Conservation (phyloP, 345 rosid species). For the Eucalyptus marginata region DNA sequence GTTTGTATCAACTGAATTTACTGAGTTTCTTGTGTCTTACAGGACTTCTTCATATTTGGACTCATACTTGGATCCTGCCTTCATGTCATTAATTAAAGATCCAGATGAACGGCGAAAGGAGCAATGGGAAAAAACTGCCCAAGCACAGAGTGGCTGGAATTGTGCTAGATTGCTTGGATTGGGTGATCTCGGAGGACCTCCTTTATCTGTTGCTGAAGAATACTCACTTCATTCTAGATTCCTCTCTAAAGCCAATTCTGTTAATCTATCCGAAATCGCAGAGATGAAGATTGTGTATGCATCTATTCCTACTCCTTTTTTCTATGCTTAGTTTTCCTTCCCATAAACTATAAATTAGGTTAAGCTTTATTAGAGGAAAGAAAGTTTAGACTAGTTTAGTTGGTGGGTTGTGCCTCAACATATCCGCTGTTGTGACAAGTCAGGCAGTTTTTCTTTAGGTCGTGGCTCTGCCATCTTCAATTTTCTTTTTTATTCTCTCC, state of each 20-base stretch:
- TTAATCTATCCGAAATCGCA: slow-evolving; percentile 91
- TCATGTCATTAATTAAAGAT: slow-evolving; percentile 96
- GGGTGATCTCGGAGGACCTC: slow-evolving; percentile 88
- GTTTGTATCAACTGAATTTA: background rate
- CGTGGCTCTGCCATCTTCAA: background rate
- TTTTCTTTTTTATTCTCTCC: background rate
- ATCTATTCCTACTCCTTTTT: background rate
- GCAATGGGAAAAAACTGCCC: slow-evolving; percentile 97
- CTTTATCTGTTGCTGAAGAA: slow-evolving; percentile 91
- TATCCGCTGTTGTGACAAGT: background rate
- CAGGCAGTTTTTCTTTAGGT: background rate
- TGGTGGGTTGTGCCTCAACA: background rate
- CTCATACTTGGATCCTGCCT: slow-evolving; percentile 95
- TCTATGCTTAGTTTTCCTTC: background rate
- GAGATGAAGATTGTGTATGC: slow-evolving; percentile 98
- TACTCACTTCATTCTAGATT: slow-evolving; percentile 95
- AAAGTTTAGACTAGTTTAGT: background rate
- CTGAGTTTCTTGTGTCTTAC: slow-evolving; percentile 8
- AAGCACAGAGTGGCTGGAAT: slow-evolving; percentile 73
- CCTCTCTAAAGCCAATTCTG: slow-evolving; percentile 87
- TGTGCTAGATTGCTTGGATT: slow-evolving; percentile 94
- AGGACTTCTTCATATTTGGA: slow-evolving; percentile 85
- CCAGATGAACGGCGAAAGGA: slow-evolving; percentile 92
- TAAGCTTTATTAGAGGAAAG: background rate
- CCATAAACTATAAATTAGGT: background rate